Percentiles rank a stretch among this genome's conserved stretches.
Conservation (phyloP, 2,329 filamentous ascomycete species). For the Paraphaeosphaeria sporulosa region DNA sequence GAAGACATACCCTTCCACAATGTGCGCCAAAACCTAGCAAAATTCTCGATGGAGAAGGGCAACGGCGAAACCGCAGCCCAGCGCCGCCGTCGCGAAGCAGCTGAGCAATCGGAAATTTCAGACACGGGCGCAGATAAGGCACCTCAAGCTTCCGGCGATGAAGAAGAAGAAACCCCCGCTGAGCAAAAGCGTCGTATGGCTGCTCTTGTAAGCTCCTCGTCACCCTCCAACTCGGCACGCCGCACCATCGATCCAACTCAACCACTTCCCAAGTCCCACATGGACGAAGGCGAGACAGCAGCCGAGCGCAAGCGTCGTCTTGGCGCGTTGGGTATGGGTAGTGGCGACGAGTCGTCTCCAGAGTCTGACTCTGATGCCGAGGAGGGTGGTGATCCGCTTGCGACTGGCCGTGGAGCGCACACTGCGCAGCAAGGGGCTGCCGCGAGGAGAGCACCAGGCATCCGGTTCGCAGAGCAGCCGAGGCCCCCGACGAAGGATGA, state of each 20-base stretch:
- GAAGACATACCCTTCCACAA: conserved; percentile 58
- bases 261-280: conserved; percentile 27
- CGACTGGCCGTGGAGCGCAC: conserved; percentile 44
- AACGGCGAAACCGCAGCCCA: conserved; percentile 51
- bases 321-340: conserved; percentile 71
- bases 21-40: conserved; percentile 46
- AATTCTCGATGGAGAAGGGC: conserved; percentile 27
- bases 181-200: conserved; percentile 27
- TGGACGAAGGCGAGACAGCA: conserved; percentile 69
- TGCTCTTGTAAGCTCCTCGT: conserved; percentile 22
- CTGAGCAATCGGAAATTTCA: conserved; percentile 19
- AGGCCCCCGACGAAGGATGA: conserved; percentile 45
- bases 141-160: conserved; percentile 34
- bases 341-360: conserved; percentile 29
- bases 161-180: conserved; percentile 37
- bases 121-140: conserved; percentile 29
- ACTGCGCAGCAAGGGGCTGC: not conserved
- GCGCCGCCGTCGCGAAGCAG: conserved; percentile 52
- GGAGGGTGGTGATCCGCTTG: conserved; percentile 43
- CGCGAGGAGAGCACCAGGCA: conserved; percentile 57
- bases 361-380: conserved; percentile 45
- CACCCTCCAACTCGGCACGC: conserved; percentile 20
- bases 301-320: conserved; percentile 77
- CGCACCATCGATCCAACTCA: conserved; percentile 22
- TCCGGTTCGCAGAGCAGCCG: conserved; percentile 66